Evolutionary conservation across 306 rosid species (phyloP), one percentile per base, ranked within the genome.

Genomic region (Prunus padus): DNA sequence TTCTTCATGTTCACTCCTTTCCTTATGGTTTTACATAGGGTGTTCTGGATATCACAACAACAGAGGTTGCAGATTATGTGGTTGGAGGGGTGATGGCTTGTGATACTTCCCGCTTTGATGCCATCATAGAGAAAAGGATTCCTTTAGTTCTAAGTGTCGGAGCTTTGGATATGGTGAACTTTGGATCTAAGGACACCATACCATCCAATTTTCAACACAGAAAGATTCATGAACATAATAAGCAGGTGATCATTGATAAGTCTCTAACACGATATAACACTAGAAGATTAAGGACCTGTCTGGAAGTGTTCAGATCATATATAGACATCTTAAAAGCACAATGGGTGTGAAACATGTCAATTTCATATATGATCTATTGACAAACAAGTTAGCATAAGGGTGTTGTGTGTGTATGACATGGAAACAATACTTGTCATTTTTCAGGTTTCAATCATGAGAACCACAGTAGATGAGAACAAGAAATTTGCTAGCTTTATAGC

Each of bases 21-120:
- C 60, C 67, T 54, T 79, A 59, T 47, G 70, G 65, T 73, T 77
- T 80, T 82, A 63, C 55, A 69, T 73, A 90, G 97, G 95, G 93
- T 71, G 95, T 90, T 57, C 61, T 91, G 81, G 98, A 94, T 75
- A 82, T 94, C 80, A 91, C 96, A 72, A 94, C 98, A 64, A 88
- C 98, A 44, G 97, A 91, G 86, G 97, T 94, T 59, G 96, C 96
- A 26, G 97, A 91, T 80, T 77, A 83, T 80, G 79, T 91, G 59
- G 91, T 88, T 77, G 92, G 96, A 73, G 97, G 98, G 40, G 95
- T 83, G 78, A 91, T 94, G 98, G 96, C 98, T 74, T 91, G 98
- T 52, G 92, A 90, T 55, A 74, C 78, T 74, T 84, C 91, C 69
- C 95, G 90, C 77, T 94, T 94, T 74, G 95, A 94, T 87, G 89